These are phyloP conservation scores for Huntiella omanensis DNA, from an alignment of 2,329 filamentous ascomycete species.

Conservation along the genomic window DNA sequence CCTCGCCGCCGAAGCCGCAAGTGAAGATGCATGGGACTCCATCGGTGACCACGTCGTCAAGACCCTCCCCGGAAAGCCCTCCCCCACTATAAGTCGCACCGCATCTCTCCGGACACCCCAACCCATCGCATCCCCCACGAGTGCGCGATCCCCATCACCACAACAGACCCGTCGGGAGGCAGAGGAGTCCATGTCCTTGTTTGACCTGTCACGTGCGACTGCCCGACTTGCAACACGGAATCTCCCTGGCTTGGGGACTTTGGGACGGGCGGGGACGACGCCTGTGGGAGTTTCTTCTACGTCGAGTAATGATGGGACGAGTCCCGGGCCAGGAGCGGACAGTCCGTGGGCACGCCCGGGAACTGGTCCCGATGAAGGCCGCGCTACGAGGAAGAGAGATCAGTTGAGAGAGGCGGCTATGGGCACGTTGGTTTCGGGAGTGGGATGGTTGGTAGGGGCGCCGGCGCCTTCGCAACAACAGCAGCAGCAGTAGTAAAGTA, in stretches of 20 bases:
- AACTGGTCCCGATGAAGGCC: constrained; percentile 14
- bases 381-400: constrained; percentile 43
- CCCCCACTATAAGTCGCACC: background rate
- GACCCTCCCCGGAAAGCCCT: background rate
- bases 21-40: constrained; percentile 53
- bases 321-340: background rate
- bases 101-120: constrained; percentile 2
- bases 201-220: constrained; percentile 43
- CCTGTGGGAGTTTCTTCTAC: constrained; percentile 17
- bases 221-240: constrained; percentile 40
- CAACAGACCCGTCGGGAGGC: constrained; percentile 19
- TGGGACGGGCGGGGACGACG: constrained; percentile 15
- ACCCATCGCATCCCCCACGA: background rate
- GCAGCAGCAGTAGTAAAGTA: background rate
- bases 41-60: constrained; percentile 29
- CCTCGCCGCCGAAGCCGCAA: constrained; percentile 45
- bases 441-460: constrained; percentile 41
- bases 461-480: constrained; percentile 8
- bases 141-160: background rate
- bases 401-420: constrained; percentile 48
- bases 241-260: constrained; percentile 33
- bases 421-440: constrained; percentile 45
- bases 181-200: constrained; percentile 45
- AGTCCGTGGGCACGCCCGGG: too few relatives aligned
- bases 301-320: constrained; percentile 13